Conservation (phyloP, 208 protist species). For the Acanthamoeba comandoni region DNA sequence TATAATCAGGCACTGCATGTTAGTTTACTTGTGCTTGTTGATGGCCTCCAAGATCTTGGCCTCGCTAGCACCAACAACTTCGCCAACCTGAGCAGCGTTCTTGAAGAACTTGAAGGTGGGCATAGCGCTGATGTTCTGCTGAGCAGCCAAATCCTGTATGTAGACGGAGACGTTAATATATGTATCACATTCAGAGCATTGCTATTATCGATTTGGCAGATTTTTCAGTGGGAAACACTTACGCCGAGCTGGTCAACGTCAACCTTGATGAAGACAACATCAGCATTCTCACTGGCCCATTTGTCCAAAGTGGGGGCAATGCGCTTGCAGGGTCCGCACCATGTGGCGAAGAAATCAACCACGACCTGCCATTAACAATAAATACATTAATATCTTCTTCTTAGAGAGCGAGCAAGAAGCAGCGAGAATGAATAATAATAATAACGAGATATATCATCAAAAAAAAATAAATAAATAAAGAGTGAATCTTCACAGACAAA, state of each 20-base stretch:
- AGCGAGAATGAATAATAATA: too few relatives aligned
- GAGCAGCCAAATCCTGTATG: conserved; percentile 32
- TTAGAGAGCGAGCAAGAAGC: too few relatives aligned
- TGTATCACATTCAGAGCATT: too few relatives aligned
- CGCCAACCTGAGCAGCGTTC: conserved; percentile 75
- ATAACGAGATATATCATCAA: too few relatives aligned
- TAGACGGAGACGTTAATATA: too few relatives aligned
- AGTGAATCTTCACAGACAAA: conserved; percentile 1
- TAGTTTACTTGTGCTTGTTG: conserved; percentile 73
- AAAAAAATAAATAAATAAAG: conserved; percentile 31
- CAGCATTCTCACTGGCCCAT: conserved; percentile 34
- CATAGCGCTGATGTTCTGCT: conserved; percentile 71
- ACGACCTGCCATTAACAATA: conserved; percentile 76
- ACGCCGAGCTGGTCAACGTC: conserved; percentile 83
- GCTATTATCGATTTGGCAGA: too few relatives aligned
- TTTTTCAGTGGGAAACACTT: too few relatives aligned
- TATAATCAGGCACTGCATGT: too few relatives aligned
- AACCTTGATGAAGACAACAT: conserved; percentile 82
- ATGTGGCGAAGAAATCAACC: conserved; percentile 80
- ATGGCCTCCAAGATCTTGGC: conserved; percentile 68
- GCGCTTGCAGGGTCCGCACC: conserved; percentile 82
- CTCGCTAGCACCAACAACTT: conserved; percentile 78
- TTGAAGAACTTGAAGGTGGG: conserved; percentile 84
- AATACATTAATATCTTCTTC: too few relatives aligned
- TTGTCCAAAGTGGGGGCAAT: conserved; percentile 76